A percentile compares a stretch with the other conserved stretches of the same genome.
These are phyloP conservation scores for Metschnikowia proteae DNA, from an alignment of 805 yeast genomes.

Conservation along the genomic window DNA sequence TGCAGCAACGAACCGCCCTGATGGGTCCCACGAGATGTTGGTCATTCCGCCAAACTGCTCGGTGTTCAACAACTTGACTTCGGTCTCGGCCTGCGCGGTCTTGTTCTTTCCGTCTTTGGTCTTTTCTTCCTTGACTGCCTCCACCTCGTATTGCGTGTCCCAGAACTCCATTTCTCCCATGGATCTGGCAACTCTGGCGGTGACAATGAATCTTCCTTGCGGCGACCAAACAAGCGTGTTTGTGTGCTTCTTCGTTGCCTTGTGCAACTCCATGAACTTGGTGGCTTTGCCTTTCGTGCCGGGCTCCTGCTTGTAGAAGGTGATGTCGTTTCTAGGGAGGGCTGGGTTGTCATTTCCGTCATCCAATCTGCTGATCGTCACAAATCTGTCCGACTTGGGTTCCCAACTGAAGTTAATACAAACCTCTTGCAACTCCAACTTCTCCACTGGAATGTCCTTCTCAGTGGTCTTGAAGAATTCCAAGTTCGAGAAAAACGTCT, in stretches of 20 bases:
- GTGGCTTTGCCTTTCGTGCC: slow-evolving; percentile 46
- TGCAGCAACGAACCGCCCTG: slow-evolving; percentile 85
- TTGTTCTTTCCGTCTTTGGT: slow-evolving; percentile 18
- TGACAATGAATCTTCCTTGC: slow-evolving; percentile 76
- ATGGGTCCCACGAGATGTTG: slow-evolving; percentile 89
- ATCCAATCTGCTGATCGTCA: slow-evolving; percentile 64
- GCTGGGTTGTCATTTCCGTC: slow-evolving; percentile 58
- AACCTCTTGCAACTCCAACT: slow-evolving; percentile 86
- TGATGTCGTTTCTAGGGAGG: slow-evolving; percentile 58
- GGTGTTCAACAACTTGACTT: slow-evolving; percentile 54
- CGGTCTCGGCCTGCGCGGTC: slow-evolving; percentile 16
- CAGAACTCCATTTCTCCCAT: slow-evolving; percentile 76
- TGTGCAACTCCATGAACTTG: slow-evolving; percentile 57
- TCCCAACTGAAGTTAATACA: slow-evolving; percentile 93
- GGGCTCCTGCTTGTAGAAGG: slow-evolving; percentile 79
- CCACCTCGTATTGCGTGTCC: slow-evolving; percentile 79
- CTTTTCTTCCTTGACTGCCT: neutral
- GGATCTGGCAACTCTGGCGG: slow-evolving; percentile 46
- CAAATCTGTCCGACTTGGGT: slow-evolving; percentile 85
- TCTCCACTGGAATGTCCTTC: slow-evolving; percentile 91
- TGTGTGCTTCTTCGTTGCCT: slow-evolving; percentile 56
- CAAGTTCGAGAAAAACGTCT: slow-evolving; percentile 84
- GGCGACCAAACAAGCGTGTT: slow-evolving; percentile 88
- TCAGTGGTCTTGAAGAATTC: slow-evolving; percentile 87
- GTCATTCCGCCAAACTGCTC: slow-evolving; percentile 76